Conservation (phyloP, 495 filamentous ascomycete genomes). For the Cryomyces minteri region DNA sequence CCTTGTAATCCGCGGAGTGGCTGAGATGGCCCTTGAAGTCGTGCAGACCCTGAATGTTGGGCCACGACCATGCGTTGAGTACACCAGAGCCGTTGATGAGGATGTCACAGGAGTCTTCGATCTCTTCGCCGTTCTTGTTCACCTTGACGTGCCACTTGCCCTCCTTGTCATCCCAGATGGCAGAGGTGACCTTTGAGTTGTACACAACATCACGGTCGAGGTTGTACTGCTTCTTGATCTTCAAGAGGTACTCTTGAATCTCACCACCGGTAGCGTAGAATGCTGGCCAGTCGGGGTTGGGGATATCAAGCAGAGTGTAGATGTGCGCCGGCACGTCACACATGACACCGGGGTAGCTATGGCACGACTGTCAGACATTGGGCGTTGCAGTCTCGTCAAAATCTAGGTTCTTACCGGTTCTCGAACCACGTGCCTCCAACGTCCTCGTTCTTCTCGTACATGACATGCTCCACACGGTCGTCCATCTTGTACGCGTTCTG, state of each 20-base stretch:
- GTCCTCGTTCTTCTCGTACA: constrained; percentile 21
- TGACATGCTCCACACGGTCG: constrained; percentile 16
- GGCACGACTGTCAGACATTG: neutral
- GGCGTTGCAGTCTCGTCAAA: neutral
- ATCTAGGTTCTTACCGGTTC: constrained; percentile 8
- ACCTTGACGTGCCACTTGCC: constrained; percentile 18
- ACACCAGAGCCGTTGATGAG: constrained; percentile 7
- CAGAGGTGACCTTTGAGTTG: constrained; percentile 14
- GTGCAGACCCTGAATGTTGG: constrained; percentile 6
- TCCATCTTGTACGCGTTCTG: constrained; percentile 14
- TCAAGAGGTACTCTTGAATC: constrained; percentile 22
- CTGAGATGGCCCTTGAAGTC: constrained; percentile 6
- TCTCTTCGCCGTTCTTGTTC: constrained; percentile 8
- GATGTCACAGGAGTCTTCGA: constrained; percentile 15
- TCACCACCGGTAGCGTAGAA: constrained; percentile 17
- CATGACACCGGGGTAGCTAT: constrained; percentile 13
- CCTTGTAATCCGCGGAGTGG: constrained; percentile 19
- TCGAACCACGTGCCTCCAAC: constrained; percentile 19
- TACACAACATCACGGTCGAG: constrained; percentile 18
- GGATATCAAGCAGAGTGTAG: constrained; percentile 22
- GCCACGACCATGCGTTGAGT: constrained; percentile 9
- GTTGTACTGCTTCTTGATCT: constrained; percentile 19
- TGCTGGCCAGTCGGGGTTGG: constrained; percentile 21
- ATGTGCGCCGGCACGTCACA: constrained; percentile 18
- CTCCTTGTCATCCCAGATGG: constrained; percentile 15